Evolutionary conservation across 805 yeast genomes (phyloP).

Genomic region (Cyberlindnera mississippiensis): DNA sequence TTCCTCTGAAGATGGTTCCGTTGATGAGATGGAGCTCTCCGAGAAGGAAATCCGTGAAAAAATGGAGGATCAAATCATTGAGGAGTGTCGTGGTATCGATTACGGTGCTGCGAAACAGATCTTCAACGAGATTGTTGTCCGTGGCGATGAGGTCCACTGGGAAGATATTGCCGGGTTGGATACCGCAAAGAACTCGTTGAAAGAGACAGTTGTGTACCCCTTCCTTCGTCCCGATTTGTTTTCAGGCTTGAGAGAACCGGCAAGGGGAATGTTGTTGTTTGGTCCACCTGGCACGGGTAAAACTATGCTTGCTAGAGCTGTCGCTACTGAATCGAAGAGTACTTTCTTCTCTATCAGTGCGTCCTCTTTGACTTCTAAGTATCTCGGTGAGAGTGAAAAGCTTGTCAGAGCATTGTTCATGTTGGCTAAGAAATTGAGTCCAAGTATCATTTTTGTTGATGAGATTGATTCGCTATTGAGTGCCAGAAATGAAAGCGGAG

Average conservation of each 20-base stretch:
- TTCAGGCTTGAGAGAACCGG: conserved; percentile 90
- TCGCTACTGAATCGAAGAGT: conserved; percentile 92
- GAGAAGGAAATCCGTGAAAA: conserved; percentile 29
- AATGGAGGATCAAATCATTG: conserved; percentile 30
- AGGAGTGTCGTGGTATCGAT: conserved; percentile 63
- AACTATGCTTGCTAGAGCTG: conserved; percentile 96
- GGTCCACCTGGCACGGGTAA: conserved; percentile 99
- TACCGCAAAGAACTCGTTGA: conserved; percentile 79
- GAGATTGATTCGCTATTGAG: conserved; percentile 91
- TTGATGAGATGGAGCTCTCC: conserved; percentile 23
- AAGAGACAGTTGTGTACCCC: conserved; percentile 96
- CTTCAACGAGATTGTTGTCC: conserved; percentile 81
- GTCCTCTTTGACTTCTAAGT: conserved; percentile 80
- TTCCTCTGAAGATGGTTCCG: conserved; percentile 17
- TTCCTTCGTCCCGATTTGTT: conserved; percentile 91
- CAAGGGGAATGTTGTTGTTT: conserved; percentile 90
- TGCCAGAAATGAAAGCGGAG: conserved; percentile 65
- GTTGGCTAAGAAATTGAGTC: conserved; percentile 82
- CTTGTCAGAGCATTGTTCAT: conserved; percentile 85
- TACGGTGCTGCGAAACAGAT: conserved; percentile 76
- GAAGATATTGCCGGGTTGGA: conserved; percentile 93
- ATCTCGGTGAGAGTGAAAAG: conserved; percentile 86
- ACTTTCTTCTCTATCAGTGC: conserved; percentile 93
- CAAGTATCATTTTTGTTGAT: conserved; percentile 92
- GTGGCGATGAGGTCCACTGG: conserved; percentile 94